Conservation (phyloP, 257 asterid genomes). For the Knoxia roxburghii region DNA sequence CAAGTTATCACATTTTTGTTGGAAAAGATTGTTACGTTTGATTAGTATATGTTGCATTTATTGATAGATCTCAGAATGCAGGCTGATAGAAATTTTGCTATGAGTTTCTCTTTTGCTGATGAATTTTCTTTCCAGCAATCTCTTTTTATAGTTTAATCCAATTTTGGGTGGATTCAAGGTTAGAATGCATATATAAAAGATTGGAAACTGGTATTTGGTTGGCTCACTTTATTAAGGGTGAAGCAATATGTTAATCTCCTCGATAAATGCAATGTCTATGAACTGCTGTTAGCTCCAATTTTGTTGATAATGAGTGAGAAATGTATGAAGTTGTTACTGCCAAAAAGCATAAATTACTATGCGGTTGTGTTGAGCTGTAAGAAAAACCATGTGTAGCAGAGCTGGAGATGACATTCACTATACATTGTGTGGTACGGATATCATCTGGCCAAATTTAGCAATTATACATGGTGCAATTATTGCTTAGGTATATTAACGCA, state of each 20-base stretch:
- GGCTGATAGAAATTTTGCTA: neutral
- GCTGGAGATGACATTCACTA: neutral
- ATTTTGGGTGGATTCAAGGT: neutral
- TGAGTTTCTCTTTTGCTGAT: neutral
- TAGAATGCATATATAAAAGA: neutral
- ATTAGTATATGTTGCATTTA: neutral
- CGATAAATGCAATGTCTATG: neutral
- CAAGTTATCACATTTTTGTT: neutral
- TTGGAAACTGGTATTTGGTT: neutral
- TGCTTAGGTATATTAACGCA: neutral
- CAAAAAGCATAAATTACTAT: too few relatives aligned
- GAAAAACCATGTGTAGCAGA: neutral
- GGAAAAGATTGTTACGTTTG: conserved; percentile 5
- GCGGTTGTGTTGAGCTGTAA: neutral
- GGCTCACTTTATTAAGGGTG: neutral
- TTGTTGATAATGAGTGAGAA: conserved; percentile 2
- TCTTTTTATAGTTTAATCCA: neutral
- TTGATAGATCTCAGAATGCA: neutral
- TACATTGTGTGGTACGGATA: neutral
- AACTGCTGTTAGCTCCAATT: neutral
- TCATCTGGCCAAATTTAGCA: neutral
- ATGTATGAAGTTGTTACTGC: too few relatives aligned
- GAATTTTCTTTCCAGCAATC: neutral
- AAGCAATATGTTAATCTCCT: too few relatives aligned
- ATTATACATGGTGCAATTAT: neutral